These are phyloP conservation scores for Cystoderma amianthinum DNA, from an alignment of 768 basidiomycete genomes.

Conservation along the genomic window DNA sequence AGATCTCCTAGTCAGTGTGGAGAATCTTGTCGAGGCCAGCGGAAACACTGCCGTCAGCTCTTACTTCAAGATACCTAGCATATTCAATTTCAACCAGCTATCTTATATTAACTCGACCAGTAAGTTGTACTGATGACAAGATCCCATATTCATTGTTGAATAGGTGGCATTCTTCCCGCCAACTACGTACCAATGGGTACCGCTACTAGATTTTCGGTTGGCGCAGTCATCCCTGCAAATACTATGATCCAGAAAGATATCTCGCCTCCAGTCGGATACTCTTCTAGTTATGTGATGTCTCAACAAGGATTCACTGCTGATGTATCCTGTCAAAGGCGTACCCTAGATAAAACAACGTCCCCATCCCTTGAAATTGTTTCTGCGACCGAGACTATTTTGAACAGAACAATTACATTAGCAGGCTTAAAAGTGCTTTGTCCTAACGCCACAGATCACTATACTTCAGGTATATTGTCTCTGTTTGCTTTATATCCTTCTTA, in stretches of 20 bases:
- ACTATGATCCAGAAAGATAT: constrained; percentile 1
- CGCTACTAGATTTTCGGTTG: not conserved
- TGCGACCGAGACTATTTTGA: constrained; percentile 4
- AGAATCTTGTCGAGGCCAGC: constrained; percentile 8
- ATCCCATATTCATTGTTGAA: constrained; percentile 3
- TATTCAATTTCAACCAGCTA: constrained; percentile 15
- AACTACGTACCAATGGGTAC: constrained; percentile 3
- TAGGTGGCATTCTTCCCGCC: constrained; percentile 9
- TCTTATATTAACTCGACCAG: constrained; percentile 14
- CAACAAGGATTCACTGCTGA: constrained; percentile 16
- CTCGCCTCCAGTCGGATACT: constrained; percentile 6
- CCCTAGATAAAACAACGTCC: constrained; percentile 6
- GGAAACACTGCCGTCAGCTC: constrained; percentile 2
- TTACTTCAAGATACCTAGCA: constrained; percentile 1
- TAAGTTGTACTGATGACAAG: constrained; percentile 5
- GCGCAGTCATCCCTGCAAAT: not conserved
- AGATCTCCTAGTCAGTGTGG: constrained; percentile 10
- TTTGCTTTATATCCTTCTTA: not conserved
- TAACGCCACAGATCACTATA: not conserved
- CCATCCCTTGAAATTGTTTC: constrained; percentile 9
- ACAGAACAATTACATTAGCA: constrained; percentile 7
- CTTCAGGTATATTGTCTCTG: constrained; percentile 5
- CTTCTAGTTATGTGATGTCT: constrained; percentile 9
- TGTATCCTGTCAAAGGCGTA: constrained; percentile 8
- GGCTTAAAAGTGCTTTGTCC: constrained; percentile 9